Conservation (phyloP, 2,329 filamentous ascomycete genomes). For the Hypoxylon sp. region DNA sequence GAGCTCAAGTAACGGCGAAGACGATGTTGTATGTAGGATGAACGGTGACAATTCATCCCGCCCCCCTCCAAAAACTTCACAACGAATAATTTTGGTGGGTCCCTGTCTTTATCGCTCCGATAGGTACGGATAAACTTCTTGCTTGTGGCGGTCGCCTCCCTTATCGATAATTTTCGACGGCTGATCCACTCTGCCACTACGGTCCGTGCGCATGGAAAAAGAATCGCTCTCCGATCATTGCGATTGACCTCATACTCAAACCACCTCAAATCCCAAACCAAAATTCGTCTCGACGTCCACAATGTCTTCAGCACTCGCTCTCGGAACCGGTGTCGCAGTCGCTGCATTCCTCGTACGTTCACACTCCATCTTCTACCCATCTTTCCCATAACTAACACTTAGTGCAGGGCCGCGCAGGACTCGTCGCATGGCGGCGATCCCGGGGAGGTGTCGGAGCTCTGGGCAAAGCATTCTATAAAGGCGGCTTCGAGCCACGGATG, state of each 20-base stretch:
- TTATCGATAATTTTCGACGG: conserved; percentile 6
- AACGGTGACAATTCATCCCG: conserved; percentile 24
- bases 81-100: conserved; percentile 36
- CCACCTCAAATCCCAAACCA: conserved; percentile 19
- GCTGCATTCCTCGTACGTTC: conserved; percentile 64
- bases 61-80: conserved; percentile 44
- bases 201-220: conserved; percentile 37
- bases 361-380: not conserved
- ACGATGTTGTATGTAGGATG: conserved; percentile 13
- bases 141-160: not conserved
- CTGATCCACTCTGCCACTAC: not conserved
- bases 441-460: conserved; percentile 81
- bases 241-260: conserved; percentile 24
- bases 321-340: conserved; percentile 63
- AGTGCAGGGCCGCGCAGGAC: conserved; percentile 85
- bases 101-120: conserved; percentile 21
- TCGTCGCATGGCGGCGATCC: conserved; percentile 88
- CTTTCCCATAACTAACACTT: not conserved
- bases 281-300: conserved; percentile 33
- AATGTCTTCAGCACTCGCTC: conserved; percentile 69
- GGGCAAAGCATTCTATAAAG: conserved; percentile 96
- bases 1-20: conserved; percentile 18
- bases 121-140: conserved; percentile 32
- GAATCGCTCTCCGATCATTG: conserved; percentile 26
- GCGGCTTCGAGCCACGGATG: conserved; percentile 97